Percentiles rank a stretch among this genome's conserved stretches.
These are phyloP conservation scores for Aspergillus sp. DNA, from an alignment of 2,329 filamentous ascomycete species.

Conservation along the genomic window DNA sequence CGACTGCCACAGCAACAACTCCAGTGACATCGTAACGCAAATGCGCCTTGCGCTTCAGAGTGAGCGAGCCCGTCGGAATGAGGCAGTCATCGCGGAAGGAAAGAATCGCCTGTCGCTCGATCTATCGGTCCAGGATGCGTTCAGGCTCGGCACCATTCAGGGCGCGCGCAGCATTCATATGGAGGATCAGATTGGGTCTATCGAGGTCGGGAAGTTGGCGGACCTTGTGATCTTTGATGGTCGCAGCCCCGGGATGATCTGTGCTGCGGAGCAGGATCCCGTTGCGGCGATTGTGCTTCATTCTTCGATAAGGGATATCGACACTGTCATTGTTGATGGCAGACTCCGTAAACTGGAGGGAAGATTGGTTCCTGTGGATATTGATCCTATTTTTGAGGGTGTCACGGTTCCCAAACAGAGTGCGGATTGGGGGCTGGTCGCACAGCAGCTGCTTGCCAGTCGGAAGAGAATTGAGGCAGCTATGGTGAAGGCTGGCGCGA, in stretches of 20 bases:
- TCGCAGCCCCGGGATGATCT: conserved; percentile 23
- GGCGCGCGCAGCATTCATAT: conserved; percentile 26
- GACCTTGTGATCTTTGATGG: conserved; percentile 31
- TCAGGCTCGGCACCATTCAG: conserved; percentile 28
- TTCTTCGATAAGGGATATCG: conserved; percentile 23
- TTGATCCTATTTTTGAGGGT: not conserved
- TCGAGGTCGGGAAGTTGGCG: conserved; percentile 27
- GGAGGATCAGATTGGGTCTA: conserved; percentile 24
- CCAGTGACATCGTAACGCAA: conserved; percentile 24
- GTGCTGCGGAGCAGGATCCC: conserved; percentile 24
- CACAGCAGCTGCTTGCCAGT: not conserved
- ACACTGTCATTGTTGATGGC: conserved; percentile 29
- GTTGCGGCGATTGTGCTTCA: conserved; percentile 30
- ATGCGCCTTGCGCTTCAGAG: conserved; percentile 26
- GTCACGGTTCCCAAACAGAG: not conserved
- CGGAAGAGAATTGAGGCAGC: not conserved
- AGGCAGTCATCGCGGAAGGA: conserved; percentile 8
- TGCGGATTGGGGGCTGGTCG: conserved; percentile 3
- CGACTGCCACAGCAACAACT: conserved; percentile 31
- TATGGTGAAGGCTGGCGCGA: not conserved
- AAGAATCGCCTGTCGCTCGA: conserved; percentile 12
- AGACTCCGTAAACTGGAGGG: conserved; percentile 16
- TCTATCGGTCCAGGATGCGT: conserved; percentile 22
- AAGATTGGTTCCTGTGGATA: conserved; percentile 10
- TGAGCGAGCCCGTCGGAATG: conserved; percentile 17